Percentiles rank a stretch among this genome's conserved stretches.
These are phyloP conservation scores for Exsudoporus floridanus DNA, from an alignment of 1,284 basidiomycete species.

Conservation along the genomic window DNA sequence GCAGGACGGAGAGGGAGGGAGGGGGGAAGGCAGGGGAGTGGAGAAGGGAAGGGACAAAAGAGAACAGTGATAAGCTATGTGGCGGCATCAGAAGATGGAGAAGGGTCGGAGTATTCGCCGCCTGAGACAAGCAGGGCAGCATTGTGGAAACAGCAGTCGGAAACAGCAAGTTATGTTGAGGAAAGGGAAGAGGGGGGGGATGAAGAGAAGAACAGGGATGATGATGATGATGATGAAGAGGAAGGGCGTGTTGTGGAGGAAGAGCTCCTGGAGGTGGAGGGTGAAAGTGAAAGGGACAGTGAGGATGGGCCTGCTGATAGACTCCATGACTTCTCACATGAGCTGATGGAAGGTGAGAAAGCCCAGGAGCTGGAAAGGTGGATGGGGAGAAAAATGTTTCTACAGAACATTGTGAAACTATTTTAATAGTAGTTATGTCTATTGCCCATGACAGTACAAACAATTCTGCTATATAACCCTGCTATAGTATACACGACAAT, in stretches of 20 bases:
- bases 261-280: neutral
- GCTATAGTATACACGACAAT: conserved; percentile 5
- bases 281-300: neutral
- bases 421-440: conserved; percentile 8
- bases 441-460: neutral
- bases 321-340: conserved; percentile 16
- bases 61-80: conserved; percentile 11
- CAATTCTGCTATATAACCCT: neutral
- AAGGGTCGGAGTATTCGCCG: conserved; percentile 29
- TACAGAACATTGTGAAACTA: conserved; percentile 4
- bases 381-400: conserved; percentile 16
- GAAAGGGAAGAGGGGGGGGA: neutral
- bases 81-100: conserved; percentile 17
- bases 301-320: neutral
- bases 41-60: neutral
- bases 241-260: conserved; percentile 18
- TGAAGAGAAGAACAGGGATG: neutral
- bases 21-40: neutral
- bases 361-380: conserved; percentile 18
- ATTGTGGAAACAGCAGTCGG: conserved; percentile 24
- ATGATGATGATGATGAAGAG: neutral
- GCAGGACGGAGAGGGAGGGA: neutral
- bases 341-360: neutral
- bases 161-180: neutral
- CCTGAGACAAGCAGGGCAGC: conserved; percentile 33